These are phyloP conservation scores for Cardamine resedifolia DNA, from an alignment of 345 rosid species.

Conservation along the genomic window DNA sequence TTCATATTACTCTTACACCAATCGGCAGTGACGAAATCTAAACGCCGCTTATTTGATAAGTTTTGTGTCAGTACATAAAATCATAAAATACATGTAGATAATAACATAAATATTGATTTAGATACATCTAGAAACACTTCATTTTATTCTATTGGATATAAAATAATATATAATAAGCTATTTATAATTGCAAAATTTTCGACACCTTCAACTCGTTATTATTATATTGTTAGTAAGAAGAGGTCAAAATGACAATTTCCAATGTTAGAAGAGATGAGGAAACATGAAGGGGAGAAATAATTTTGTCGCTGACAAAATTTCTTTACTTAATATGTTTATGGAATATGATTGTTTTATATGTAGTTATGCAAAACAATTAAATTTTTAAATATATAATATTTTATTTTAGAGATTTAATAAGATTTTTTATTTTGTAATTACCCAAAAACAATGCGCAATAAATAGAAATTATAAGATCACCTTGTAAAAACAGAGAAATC, in stretches of 20 bases:
- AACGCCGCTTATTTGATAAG: conserved; percentile 30
- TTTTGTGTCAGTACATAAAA: conserved; percentile 26
- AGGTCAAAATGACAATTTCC: conserved; percentile 37
- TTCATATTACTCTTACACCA: conserved; percentile 1
- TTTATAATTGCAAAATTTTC: not conserved
- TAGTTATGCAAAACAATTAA: not conserved
- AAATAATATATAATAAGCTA: not conserved
- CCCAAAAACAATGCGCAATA: not conserved
- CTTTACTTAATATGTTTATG: not conserved
- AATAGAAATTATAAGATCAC: not conserved
- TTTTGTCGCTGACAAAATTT: not conserved
- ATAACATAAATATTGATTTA: not conserved
- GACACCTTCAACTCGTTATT: conserved; percentile 6
- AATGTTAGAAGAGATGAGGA: conserved; percentile 29
- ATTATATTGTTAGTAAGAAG: conserved; percentile 8
- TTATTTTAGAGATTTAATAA: not conserved
- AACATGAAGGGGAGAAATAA: conserved; percentile 6
- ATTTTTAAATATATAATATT: too few relatives aligned
- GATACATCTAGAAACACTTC: conserved; percentile 27
- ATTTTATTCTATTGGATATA: conserved; percentile 14
- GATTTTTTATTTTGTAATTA: not conserved
- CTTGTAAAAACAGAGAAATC: not conserved
- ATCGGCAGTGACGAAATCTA: conserved; percentile 24
- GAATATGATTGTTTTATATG: conserved; percentile 12
- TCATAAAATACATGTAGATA: conserved; percentile 17